These are phyloP conservation scores for Cephalotrichum gorgonifer DNA, from an alignment of 2,329 filamentous ascomycete genomes.

Conservation along the genomic window DNA sequence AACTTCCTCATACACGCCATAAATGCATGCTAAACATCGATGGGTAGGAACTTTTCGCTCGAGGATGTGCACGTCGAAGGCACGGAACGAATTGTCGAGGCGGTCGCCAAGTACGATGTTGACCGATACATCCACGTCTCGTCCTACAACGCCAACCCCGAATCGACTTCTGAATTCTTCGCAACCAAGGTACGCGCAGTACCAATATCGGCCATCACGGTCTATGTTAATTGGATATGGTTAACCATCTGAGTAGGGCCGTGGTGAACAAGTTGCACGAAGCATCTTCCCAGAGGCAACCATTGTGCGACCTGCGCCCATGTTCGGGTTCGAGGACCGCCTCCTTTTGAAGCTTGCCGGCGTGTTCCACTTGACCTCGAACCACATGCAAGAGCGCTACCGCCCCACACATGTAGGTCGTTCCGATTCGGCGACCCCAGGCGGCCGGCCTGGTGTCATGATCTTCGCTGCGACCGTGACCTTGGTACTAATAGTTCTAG, in stretches of 20 bases:
- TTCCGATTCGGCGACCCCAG: background rate
- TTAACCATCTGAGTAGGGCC: slow-evolving; percentile 39
- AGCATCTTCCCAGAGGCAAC: slow-evolving; percentile 94
- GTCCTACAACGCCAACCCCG: slow-evolving; percentile 75
- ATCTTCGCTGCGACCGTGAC: background rate
- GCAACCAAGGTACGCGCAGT: slow-evolving; percentile 60
- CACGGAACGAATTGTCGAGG: slow-evolving; percentile 82
- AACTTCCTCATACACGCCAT: background rate
- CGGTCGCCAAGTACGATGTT: slow-evolving; percentile 94
- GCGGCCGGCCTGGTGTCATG: no score
- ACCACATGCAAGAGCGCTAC: slow-evolving; percentile 86
- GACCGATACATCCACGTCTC: slow-evolving; percentile 96
- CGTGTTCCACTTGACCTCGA: slow-evolving; percentile 73
- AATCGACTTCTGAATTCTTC: slow-evolving; percentile 82
- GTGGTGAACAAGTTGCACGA: slow-evolving; percentile 73
- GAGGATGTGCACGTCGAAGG: slow-evolving; percentile 92
- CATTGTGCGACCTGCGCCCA: slow-evolving; percentile 83
- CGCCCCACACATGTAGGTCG: slow-evolving; percentile 74
- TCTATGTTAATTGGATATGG: background rate
- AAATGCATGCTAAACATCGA: background rate
- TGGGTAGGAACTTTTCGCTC: slow-evolving; percentile 73
- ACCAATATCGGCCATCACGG: background rate
- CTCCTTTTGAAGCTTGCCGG: slow-evolving; percentile 78
- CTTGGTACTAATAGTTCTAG: slow-evolving; percentile 26
- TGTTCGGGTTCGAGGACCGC: slow-evolving; percentile 93